Conservation (phyloP, 768 basidiomycete genomes). For the Suillus weaverae region DNA sequence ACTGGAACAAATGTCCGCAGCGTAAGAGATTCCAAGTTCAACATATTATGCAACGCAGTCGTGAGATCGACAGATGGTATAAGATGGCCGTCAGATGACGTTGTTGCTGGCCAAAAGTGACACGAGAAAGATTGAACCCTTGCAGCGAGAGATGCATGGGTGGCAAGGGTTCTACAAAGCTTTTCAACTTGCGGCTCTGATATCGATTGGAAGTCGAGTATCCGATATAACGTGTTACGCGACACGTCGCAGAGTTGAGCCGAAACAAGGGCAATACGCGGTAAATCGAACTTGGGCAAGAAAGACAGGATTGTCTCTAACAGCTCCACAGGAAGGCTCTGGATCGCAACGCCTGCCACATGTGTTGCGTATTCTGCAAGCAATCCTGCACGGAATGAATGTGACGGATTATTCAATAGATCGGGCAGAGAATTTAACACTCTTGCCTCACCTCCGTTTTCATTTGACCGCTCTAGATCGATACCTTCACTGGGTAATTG, state of each 20-base stretch:
- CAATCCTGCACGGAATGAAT: neutral
- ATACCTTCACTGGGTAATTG: constrained; percentile 14
- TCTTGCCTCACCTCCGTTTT: neutral
- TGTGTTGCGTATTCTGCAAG: constrained; percentile 1
- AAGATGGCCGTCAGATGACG: constrained; percentile 10
- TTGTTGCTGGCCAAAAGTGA: constrained; percentile 22
- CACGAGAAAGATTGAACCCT: constrained; percentile 26
- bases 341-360: neutral
- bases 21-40: constrained; percentile 27
- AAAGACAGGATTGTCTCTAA: constrained; percentile 22
- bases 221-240: constrained; percentile 24
- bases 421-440: constrained; percentile 23
- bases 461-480: neutral
- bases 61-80: constrained; percentile 20
- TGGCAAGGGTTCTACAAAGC: constrained; percentile 23
- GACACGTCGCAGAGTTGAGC: constrained; percentile 20
- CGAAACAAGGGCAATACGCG: constrained; percentile 25
- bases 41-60: constrained; percentile 30
- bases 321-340: constrained; percentile 20
- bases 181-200: constrained; percentile 14
- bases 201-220: constrained; percentile 20
- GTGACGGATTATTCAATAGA: constrained; percentile 11
- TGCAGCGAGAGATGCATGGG: constrained; percentile 21
- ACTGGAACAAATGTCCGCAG: constrained; percentile 26
- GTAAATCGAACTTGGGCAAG: constrained; percentile 20